A percentile compares a stretch with the other conserved stretches of the same genome.
Evolutionary conservation across 208 protist genomes (phyloP).

Genomic region (Leishmania major): DNA sequence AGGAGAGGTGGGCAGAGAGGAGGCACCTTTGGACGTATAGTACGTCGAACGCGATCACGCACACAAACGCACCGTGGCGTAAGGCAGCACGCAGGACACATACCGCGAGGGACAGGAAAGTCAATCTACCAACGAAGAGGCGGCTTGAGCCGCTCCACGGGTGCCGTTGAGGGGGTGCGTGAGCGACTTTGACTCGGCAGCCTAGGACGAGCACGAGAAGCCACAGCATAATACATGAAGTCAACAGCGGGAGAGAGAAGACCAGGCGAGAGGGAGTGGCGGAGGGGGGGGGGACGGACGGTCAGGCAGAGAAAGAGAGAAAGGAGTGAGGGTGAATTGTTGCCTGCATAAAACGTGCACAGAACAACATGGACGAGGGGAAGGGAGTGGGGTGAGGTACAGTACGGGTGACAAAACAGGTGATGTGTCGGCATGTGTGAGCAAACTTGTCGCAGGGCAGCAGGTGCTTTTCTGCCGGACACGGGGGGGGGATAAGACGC

Average conservation of each 20-base stretch:
- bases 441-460: neutral
- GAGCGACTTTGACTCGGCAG: neutral
- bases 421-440: neutral
- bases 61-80: neutral
- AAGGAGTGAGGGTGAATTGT: neutral
- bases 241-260: neutral
- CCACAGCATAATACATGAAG: slow-evolving; percentile 10
- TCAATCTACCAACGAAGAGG: neutral
- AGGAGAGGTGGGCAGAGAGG: neutral
- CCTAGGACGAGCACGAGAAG: neutral
- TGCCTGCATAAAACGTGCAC: neutral
- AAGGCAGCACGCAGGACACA: neutral
- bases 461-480: neutral
- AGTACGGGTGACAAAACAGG: neutral
- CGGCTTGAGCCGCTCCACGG: neutral
- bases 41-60: neutral
- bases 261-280: neutral
- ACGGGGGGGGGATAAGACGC: neutral
- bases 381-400: neutral
- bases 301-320: neutral
- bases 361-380: slow-evolving; percentile 1
- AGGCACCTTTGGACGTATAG: neutral
- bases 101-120: neutral
- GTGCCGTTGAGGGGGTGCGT: neutral
- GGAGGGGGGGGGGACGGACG: neutral